These are phyloP conservation scores for Pichia cephalocereana DNA, from an alignment of 805 yeast genomes.

Conservation along the genomic window DNA sequence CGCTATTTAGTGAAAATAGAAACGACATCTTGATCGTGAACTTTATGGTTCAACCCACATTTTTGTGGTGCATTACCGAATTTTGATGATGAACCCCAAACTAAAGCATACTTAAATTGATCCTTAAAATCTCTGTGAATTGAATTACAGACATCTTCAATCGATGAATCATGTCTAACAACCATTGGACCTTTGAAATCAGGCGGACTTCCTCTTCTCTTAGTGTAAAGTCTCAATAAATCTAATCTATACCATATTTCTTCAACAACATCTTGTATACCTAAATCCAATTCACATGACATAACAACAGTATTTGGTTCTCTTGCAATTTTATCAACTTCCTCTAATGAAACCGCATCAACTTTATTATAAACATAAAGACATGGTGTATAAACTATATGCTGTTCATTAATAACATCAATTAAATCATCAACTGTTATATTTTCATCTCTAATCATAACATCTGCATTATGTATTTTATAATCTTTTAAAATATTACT, in stretches of 20 bases:
- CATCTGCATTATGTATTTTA: constrained; percentile 89
- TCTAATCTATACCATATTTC: constrained; percentile 89
- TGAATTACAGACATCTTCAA: constrained; percentile 83
- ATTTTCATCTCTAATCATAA: constrained; percentile 78
- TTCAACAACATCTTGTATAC: constrained; percentile 79
- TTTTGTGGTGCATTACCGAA: constrained; percentile 81
- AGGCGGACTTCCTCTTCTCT: constrained; percentile 75
- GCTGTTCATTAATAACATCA: constrained; percentile 81
- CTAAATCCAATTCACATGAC: constrained; percentile 84
- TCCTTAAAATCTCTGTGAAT: constrained; percentile 89
- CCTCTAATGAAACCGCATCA: constrained; percentile 92
- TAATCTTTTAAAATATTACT: constrained; percentile 73
- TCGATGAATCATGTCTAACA: constrained; percentile 67
- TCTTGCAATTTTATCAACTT: constrained; percentile 84
- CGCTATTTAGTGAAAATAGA: constrained; percentile 73
- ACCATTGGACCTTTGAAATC: constrained; percentile 86
- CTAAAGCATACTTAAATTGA: constrained; percentile 87
- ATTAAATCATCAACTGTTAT: constrained; percentile 89
- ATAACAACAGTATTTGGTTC: constrained; percentile 90
- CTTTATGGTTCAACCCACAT: constrained; percentile 78
- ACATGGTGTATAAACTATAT: constrained; percentile 83
- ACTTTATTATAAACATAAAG: constrained; percentile 90
- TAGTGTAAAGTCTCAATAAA: constrained; percentile 75
- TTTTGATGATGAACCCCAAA: constrained; percentile 94
- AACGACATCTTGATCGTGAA: constrained; percentile 92